Percentiles rank a stretch among this genome's conserved stretches.
Evolutionary conservation across 805 yeast species (phyloP).

Genomic region (Candida jianshihensis): DNA sequence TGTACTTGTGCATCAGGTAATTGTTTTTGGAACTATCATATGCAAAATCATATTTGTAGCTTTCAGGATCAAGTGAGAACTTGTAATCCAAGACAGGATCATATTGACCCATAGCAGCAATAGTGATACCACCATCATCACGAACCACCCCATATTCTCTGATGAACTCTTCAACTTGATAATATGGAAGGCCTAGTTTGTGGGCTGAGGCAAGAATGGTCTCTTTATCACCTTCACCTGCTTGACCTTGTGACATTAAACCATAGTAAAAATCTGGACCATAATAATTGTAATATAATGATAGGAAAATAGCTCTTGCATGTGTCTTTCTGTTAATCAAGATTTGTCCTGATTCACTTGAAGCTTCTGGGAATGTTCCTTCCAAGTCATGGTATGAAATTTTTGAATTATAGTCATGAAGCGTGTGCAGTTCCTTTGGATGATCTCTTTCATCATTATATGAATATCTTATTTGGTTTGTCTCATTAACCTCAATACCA

Average conservation of each 20-base stretch:
- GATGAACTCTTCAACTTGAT: conserved; percentile 47
- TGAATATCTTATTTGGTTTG: conserved; percentile 20
- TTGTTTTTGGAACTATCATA: conserved; percentile 15
- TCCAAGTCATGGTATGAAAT: conserved; percentile 56
- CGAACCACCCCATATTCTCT: conserved; percentile 42
- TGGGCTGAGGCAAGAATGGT: conserved; percentile 67
- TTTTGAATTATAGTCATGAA: conserved; percentile 24
- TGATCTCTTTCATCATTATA: conserved; percentile 30
- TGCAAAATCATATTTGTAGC: conserved; percentile 7
- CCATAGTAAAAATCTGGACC: conserved; percentile 59
- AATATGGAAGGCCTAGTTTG: conserved; percentile 38
- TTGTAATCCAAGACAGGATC: conserved; percentile 40
- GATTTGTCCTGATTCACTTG: conserved; percentile 67
- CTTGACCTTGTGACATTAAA: conserved; percentile 50
- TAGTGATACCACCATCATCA: conserved; percentile 30
- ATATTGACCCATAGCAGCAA: conserved; percentile 52
- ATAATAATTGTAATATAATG: conserved; percentile 56
- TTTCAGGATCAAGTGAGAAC: conserved; percentile 11
- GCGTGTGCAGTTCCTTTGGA: conserved; percentile 13
- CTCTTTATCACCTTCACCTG: conserved; percentile 82
- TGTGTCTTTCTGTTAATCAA: conserved; percentile 52
- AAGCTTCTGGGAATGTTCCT: conserved; percentile 62
- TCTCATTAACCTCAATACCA: conserved; percentile 32
- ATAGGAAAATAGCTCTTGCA: conserved; percentile 47
- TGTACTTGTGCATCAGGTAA: conserved; percentile 16